Conservation (phyloP, 495 filamentous ascomycete species). For the Podospora anserina region DNA sequence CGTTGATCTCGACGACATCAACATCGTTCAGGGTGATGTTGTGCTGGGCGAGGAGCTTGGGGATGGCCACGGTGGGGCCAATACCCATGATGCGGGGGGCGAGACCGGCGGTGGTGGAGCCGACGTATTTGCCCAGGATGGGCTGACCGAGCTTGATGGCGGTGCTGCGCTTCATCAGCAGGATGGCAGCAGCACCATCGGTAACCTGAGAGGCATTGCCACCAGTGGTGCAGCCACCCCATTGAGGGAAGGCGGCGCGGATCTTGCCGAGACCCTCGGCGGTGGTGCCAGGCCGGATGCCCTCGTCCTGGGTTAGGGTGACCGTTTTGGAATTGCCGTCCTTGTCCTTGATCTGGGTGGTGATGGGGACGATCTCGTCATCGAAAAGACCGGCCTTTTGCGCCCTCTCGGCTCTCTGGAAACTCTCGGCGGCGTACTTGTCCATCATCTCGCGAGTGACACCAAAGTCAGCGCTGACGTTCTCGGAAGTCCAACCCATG, state of each 20-base stretch:
- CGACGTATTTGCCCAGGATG: slow-evolving; percentile 91
- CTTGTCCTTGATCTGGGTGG: slow-evolving; percentile 75
- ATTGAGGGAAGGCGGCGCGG: slow-evolving; percentile 83
- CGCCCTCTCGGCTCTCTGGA: slow-evolving; percentile 77
- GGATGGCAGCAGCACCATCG: slow-evolving; percentile 85
- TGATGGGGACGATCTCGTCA: slow-evolving; percentile 91
- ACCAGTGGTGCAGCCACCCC: slow-evolving; percentile 82
- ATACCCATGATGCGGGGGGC: slow-evolving; percentile 96
- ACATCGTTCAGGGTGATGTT: slow-evolving; percentile 75
- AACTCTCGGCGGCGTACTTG: slow-evolving; percentile 79
- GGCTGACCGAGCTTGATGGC: slow-evolving; percentile 86
- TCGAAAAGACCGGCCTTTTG: slow-evolving; percentile 93
- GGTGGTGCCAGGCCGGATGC: slow-evolving; percentile 85
- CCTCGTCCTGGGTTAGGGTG: slow-evolving; percentile 80
- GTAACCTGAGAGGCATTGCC: slow-evolving; percentile 97
- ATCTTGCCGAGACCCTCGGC: slow-evolving; percentile 79
- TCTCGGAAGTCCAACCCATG: slow-evolving; percentile 98
- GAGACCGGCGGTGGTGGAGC: slow-evolving; percentile 84
- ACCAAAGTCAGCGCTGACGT: slow-evolving; percentile 88
- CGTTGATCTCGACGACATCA: slow-evolving; percentile 92
- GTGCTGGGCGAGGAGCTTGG: slow-evolving; percentile 84
- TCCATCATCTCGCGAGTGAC: slow-evolving; percentile 79
- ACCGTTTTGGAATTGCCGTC: slow-evolving; percentile 73
- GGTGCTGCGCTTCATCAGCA: slow-evolving; percentile 90
- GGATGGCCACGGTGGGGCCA: slow-evolving; percentile 88